Evolutionary conservation across 176 grass and related monocot species (phyloP).

Genomic region (Zea mays): DNA sequence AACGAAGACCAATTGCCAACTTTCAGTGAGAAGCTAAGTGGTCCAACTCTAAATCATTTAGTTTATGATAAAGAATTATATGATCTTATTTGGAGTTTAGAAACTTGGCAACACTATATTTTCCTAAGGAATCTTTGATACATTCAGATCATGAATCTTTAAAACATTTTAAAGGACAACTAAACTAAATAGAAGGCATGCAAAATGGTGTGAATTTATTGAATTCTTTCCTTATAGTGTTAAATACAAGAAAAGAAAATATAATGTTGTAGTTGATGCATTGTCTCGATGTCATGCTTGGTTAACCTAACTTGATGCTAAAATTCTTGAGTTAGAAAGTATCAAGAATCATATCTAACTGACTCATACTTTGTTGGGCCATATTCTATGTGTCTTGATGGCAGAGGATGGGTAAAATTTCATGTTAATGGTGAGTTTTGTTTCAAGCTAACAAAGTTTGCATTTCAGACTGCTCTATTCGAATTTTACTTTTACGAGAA

Average conservation of each 20-base stretch:
- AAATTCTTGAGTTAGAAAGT: background rate
- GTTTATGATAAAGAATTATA: too few species aligned
- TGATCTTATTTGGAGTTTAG: too few species aligned
- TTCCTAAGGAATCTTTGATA: too few species aligned
- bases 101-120: too few species aligned
- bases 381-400: background rate
- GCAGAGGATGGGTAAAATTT: background rate
- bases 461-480: background rate
- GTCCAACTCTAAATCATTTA: too few species aligned
- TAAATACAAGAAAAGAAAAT: background rate
- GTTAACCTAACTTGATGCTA: background rate
- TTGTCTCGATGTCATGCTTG: background rate
- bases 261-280: background rate
- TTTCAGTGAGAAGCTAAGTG: too few species aligned
- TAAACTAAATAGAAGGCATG: too few species aligned
- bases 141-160: too few species aligned
- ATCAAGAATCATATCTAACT: background rate
- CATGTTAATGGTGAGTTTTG: background rate
- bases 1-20: too few species aligned
- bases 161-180: too few species aligned
- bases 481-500: background rate
- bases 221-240: background rate
- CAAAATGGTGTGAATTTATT: too few species aligned
- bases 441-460: background rate
- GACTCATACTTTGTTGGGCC: background rate